Evolutionary conservation across 345 rosid species (phyloP).

Genomic region (Gossypium australe): DNA sequence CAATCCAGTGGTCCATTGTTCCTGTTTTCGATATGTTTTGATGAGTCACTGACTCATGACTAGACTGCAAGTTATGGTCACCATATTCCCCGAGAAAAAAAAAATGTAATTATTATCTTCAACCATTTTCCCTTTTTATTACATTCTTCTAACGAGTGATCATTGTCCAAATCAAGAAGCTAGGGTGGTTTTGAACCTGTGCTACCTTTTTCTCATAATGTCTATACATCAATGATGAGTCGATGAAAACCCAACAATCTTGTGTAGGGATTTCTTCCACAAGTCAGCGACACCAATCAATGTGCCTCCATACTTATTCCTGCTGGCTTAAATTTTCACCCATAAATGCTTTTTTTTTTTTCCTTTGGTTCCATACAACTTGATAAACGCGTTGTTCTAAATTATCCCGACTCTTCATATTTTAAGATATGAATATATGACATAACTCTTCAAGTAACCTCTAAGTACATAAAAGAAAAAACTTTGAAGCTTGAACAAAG

Average conservation of each 20-base stretch:
- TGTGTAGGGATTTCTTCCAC: background rate
- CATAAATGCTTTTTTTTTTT: background rate
- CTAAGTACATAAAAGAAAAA: too few species aligned
- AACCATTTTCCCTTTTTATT: background rate
- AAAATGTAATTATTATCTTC: conserved; percentile 2
- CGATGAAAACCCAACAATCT: background rate
- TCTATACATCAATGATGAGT: conserved; percentile 16
- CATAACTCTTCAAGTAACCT: too few species aligned
- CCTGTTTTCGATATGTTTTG: conserved; percentile 1
- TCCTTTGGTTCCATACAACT: background rate
- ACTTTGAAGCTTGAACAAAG: too few species aligned
- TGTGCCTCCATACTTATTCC: conserved; percentile 12
- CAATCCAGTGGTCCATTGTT: background rate
- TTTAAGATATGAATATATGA: too few species aligned
- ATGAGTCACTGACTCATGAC: background rate
- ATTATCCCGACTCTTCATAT: too few species aligned
- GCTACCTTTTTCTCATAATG: background rate
- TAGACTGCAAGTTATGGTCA: conserved; percentile 5
- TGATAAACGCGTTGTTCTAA: background rate
- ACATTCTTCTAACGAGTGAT: background rate
- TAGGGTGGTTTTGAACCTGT: background rate
- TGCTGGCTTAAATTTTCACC: background rate
- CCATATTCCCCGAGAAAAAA: background rate
- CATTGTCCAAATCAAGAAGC: conserved; percentile 11
- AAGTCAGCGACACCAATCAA: conserved; percentile 25